Conservation (phyloP, 108 stramenopile species). For the Cyclotella distinguenda region DNA sequence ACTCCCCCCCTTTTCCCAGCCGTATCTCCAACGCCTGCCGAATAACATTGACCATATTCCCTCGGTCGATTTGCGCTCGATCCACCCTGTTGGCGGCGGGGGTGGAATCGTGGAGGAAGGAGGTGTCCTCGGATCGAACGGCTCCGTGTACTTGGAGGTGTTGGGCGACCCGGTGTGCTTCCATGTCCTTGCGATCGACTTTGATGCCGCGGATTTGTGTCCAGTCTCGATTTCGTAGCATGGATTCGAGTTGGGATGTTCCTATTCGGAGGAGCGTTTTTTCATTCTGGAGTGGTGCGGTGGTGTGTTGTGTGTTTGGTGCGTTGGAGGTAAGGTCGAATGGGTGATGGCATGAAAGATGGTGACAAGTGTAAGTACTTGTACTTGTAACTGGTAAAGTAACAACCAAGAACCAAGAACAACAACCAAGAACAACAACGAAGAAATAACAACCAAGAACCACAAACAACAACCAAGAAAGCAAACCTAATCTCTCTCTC, state of each 20-base stretch:
- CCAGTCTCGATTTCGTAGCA: constrained; percentile 92
- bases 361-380: no score
- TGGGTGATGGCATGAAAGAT: not conserved
- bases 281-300: constrained; percentile 72
- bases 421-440: no score
- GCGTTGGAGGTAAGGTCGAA: not conserved
- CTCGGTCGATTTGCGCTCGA: constrained; percentile 71
- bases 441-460: no score
- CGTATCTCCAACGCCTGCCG: constrained; percentile 74
- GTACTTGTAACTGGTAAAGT: no score
- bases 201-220: constrained; percentile 67
- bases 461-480: no score
- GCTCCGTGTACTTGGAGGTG: constrained; percentile 73
- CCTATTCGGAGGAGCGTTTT: constrained; percentile 83
- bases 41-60: constrained; percentile 78
- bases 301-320: not conserved
- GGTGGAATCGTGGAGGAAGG: constrained; percentile 62
- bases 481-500: no score
- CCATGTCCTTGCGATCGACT: constrained; percentile 83
- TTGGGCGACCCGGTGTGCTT: constrained; percentile 79
- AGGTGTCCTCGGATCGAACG: constrained; percentile 62
- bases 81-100: constrained; percentile 81
- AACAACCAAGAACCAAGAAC: no score
- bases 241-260: constrained; percentile 74
- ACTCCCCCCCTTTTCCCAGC: constrained; percentile 36